phyloP scores from a whole-genome alignment of 805 yeast species.

The Yarrowia bubula region DNA sequence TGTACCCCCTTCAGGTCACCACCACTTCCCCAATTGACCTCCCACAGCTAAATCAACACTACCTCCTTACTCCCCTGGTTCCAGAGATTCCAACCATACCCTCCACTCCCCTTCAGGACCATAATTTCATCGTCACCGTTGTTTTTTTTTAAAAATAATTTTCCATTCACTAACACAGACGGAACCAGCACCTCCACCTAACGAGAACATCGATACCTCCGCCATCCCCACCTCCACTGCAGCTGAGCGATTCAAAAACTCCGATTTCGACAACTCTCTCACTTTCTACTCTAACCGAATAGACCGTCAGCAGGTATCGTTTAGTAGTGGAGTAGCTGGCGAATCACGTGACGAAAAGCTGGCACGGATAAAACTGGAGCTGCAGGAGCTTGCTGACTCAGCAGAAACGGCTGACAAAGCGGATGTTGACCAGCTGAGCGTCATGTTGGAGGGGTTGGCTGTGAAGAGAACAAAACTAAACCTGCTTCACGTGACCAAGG shows the following conservation, averaged over 20 bases:
- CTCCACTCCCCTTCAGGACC: too few relatives aligned
- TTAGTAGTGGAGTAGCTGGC: background rate
- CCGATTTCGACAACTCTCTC: slow-evolving; percentile 14
- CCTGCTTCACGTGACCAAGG: too few relatives aligned
- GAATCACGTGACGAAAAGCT: slow-evolving; percentile 3
- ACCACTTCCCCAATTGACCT: too few relatives aligned
- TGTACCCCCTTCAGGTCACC: too few relatives aligned
- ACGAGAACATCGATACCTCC: slow-evolving; percentile 10
- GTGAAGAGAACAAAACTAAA: too few relatives aligned
- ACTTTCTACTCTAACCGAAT: slow-evolving; percentile 14
- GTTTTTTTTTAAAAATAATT: too few relatives aligned
- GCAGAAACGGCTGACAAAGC: background rate
- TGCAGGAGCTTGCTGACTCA: slow-evolving; percentile 4
- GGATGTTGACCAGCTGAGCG: background rate
- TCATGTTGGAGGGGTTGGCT: background rate
- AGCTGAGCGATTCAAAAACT: background rate
- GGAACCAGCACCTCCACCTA: background rate
- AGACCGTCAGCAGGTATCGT: background rate
- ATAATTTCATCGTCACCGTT: too few relatives aligned
- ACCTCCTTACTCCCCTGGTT: too few relatives aligned
- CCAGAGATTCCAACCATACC: too few relatives aligned
- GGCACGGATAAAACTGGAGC: slow-evolving; percentile 7
- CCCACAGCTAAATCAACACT: too few relatives aligned
- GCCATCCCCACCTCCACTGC: background rate
- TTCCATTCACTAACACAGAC: background rate